Base-by-base conservation (phyloP, 2,329 filamentous ascomycete species). In the Metarhizium album region DNA sequence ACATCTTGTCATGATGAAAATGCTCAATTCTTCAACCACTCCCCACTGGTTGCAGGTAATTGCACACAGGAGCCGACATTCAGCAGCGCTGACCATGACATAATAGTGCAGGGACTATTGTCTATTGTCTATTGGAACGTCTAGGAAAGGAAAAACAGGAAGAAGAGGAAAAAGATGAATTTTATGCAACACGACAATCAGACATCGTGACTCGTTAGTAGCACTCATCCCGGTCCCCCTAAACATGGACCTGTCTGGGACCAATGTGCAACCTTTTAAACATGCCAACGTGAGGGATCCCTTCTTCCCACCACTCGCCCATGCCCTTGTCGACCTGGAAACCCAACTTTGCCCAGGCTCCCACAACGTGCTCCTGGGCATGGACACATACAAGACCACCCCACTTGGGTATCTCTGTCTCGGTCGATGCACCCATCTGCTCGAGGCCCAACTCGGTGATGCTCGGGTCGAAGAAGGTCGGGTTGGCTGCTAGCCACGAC, bases 231-330 rank as follows among this genome's bases (percentile, higher is more conserved):
- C 35, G 31, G 23, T 20, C 8, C 20, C 24, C 42, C 46, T 45
- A 66, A 38, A 62, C 58, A 29, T 54, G 59, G 43, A 61, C 55
- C 35, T 58, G 48, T 50, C 62, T 58, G 40, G 60, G 55, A 18
- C 51, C 54, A 3, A 72, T 54, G 3, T 71, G 61, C 27, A 82
- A 53, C 33, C 78, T 69, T 56, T 67, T 60, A 56, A 79, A 95
- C 90, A 96, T 94, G 53, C 87, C 90, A 18, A 94, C 76, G 71
- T 95, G 89, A 56, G 79, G 74, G 50, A 95, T 91, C 3, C 86
- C 87, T 61, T 93, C 89, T 66, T 96, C 90, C 54, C 75, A 74
- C 89, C 90, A 96, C 31, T 65, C 74, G 1, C 87, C 87, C 78
- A 91, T 80, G 9, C 68, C 72, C 60, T 86, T 76, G 66, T 96